Evolutionary conservation across 306 rosid genomes (phyloP), one percentile per base, ranked within the genome.

Genomic region (Alnus rubra): DNA sequence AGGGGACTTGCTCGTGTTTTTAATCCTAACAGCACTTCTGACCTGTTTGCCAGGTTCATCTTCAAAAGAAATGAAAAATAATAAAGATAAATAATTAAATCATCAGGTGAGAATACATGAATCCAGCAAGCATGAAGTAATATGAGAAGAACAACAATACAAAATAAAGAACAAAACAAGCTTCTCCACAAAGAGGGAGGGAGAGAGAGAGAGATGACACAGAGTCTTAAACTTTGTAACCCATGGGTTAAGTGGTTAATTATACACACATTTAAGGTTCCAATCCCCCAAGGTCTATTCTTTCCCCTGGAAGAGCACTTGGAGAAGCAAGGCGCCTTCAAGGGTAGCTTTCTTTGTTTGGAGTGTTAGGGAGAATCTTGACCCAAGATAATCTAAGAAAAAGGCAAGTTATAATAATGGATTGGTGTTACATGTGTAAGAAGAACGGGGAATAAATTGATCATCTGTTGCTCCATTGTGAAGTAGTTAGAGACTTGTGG

Each of bases 21-120:
- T 96, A 77, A 96, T 93, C 81, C 83, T 92, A 81, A 96, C 87
- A 64, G 99, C 99, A 86, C 99, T 96, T 88, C 93, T 83, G 53
- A 86, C 99, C 89, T 96, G 99, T 85, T 93, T 96, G 28, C 98
- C 98, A 2, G 97, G 97, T 79, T 93, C 98, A 84, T 90, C 99
- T 96, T 72, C 88, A 93, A 80, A 39, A 82, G 11, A 58, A 68
- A 82, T 70, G 47, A 75, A 49, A 37, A 45, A 28, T 68, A 51
- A 63, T 31, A 70, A 77, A 76, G 16, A 58, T 60, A 55, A 31
- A 47, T 58, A 47, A 80, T 35, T 14, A 81, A 42, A 73, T 42
- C 67, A 60, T 42, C 39, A 33, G 9, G 60, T 19, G 70, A 33
- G 79, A 74, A 23, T 58, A 73, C 60, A 51, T 58, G 49, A 53